Evolutionary conservation across 2,329 filamentous ascomycete species (phyloP).

Genomic region (Fusarium circinatum): DNA sequence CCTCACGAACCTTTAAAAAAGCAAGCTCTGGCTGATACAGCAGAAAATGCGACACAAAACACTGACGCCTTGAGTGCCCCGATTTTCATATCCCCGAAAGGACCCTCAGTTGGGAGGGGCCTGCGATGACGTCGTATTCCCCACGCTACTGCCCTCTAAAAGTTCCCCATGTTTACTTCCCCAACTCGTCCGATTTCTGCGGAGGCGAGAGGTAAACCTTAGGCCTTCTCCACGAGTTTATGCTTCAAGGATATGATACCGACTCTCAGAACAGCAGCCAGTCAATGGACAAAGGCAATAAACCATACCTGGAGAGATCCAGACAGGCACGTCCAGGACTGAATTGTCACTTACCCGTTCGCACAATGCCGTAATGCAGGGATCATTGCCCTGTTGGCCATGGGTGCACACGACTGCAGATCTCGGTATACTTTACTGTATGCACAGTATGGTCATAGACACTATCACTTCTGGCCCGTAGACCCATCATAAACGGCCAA

Average conservation of each 20-base stretch:
- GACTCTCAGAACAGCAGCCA: neutral
- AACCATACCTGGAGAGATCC: neutral
- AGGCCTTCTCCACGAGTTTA: conserved; percentile 13
- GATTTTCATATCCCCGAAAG: conserved; percentile 30
- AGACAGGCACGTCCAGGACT: neutral
- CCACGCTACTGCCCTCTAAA: conserved; percentile 23
- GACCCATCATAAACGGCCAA: conserved; percentile 15
- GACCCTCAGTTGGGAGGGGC: neutral
- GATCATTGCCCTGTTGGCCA: conserved; percentile 4
- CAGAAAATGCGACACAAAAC: neutral
- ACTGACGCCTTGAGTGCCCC: conserved; percentile 11
- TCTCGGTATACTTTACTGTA: conserved; percentile 1
- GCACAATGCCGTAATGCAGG: conserved; percentile 2
- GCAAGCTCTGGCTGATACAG: neutral
- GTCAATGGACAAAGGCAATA: neutral
- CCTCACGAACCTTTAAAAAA: neutral
- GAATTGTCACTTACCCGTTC: neutral
- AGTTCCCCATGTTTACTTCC: conserved; percentile 27
- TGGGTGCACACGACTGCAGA: conserved; percentile 6
- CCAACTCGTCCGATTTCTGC: conserved; percentile 16
- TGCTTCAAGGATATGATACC: neutral
- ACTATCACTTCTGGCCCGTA: neutral
- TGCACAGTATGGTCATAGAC: neutral
- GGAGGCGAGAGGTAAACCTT: conserved; percentile 17
- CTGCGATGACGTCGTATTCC: conserved; percentile 43